Evolutionary conservation across 2,329 filamentous ascomycete genomes (phyloP).

Genomic region (Fusarium brevicatenulatum): DNA sequence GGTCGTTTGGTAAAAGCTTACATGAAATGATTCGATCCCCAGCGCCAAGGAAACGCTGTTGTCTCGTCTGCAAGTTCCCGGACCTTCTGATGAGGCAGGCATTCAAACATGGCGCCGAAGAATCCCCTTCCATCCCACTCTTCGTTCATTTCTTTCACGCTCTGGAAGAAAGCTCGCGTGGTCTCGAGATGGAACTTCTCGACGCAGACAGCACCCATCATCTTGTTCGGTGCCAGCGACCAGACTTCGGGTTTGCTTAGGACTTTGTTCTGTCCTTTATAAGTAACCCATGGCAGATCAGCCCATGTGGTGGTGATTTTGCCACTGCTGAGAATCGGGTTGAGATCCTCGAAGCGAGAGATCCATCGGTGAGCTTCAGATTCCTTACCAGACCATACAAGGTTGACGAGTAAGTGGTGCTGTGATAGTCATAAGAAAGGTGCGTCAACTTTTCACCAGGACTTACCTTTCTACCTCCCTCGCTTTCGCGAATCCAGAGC

Average conservation of each 20-base stretch:
- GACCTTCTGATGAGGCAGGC: not conserved
- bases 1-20: not conserved
- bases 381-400: not conserved
- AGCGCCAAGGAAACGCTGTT: not conserved
- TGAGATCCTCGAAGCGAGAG: not conserved
- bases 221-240: not conserved
- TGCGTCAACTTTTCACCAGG: not conserved
- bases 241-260: not conserved
- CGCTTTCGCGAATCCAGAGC: not conserved
- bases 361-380: not conserved
- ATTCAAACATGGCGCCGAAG: not conserved
- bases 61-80: not conserved
- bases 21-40: not conserved
- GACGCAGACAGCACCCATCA: not conserved
- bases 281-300: not conserved
- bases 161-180: not conserved
- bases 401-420: not conserved
- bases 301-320: not conserved
- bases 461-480: not conserved
- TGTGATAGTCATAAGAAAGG: not conserved
- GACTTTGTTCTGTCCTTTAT: not conserved
- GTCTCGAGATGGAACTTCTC: not conserved
- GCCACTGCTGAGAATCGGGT: not conserved
- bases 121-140: not conserved
- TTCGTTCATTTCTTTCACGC: not conserved